Conservation (phyloP, 1,284 basidiomycete genomes). For the Pseudozyma hubeiensis region DNA sequence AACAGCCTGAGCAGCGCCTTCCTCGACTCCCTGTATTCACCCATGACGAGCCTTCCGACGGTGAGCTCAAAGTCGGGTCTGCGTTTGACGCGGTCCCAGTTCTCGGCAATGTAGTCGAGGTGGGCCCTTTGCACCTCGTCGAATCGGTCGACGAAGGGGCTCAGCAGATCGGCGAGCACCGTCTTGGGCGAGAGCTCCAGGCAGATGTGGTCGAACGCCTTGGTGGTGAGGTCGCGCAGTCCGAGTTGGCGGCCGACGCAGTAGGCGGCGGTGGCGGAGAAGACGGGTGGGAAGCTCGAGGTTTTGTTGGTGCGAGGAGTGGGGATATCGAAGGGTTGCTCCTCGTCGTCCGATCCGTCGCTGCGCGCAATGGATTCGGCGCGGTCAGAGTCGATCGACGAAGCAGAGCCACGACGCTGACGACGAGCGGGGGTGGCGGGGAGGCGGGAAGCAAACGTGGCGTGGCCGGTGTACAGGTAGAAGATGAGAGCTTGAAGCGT, state of each 20-base stretch:
- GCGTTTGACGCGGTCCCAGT: slow-evolving; percentile 58
- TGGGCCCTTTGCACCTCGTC: slow-evolving; percentile 56
- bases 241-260: slow-evolving; percentile 57
- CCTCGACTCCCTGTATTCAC: slow-evolving; percentile 50
- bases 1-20: slow-evolving; percentile 56
- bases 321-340: slow-evolving; percentile 1
- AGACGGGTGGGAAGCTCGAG: slow-evolving; percentile 45
- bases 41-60: slow-evolving; percentile 45
- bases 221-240: slow-evolving; percentile 44
- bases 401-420: slow-evolving; percentile 21
- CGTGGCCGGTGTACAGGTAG: slow-evolving; percentile 60
- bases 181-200: slow-evolving; percentile 46
- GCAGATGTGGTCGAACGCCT: slow-evolving; percentile 54
- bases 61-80: slow-evolving; percentile 56
- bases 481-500: slow-evolving; percentile 57
- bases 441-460: slow-evolving; percentile 43
- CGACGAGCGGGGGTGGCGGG: slow-evolving; percentile 17
- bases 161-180: slow-evolving; percentile 51
- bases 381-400: slow-evolving; percentile 22
- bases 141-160: slow-evolving; percentile 58
- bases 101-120: slow-evolving; percentile 49
- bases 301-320: slow-evolving; percentile 25
- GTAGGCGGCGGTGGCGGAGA: slow-evolving; percentile 54
- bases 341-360: slow-evolving; percentile 13
- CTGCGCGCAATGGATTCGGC: slow-evolving; percentile 21